Evolutionary conservation across 495 filamentous ascomycete genomes (phyloP).

Genomic region (Neurospora sp.): DNA sequence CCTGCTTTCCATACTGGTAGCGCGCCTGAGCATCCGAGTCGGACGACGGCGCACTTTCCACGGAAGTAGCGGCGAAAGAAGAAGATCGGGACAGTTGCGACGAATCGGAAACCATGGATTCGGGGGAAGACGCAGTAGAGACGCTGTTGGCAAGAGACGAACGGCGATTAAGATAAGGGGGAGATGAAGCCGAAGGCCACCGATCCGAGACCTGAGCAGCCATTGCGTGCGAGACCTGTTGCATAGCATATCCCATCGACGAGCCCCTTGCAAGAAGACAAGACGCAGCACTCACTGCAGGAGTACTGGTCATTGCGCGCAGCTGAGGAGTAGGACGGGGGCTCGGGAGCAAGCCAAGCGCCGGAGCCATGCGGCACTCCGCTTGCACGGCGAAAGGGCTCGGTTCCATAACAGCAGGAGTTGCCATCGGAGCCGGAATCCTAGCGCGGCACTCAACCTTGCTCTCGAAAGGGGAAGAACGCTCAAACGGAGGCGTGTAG

Average conservation of each 20-base stretch:
- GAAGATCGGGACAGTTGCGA: slow-evolving; percentile 66
- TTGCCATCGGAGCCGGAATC: slow-evolving; percentile 24
- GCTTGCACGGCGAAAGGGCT: slow-evolving; percentile 44
- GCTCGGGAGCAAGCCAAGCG: slow-evolving; percentile 62
- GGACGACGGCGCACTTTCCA: slow-evolving; percentile 54
- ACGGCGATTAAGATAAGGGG: slow-evolving; percentile 52
- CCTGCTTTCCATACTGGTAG: slow-evolving; percentile 62
- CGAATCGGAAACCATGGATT: slow-evolving; percentile 82
- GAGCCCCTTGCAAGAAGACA: slow-evolving; percentile 41
- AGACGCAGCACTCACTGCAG: slow-evolving; percentile 72
- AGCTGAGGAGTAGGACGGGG: slow-evolving; percentile 73
- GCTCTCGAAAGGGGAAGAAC: slow-evolving; percentile 15
- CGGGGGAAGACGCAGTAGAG: slow-evolving; percentile 73
- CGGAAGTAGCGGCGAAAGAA: slow-evolving; percentile 63
- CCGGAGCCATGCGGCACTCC: slow-evolving; percentile 35
- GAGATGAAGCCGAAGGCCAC: slow-evolving; percentile 49
- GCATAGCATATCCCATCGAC: slow-evolving; percentile 74
- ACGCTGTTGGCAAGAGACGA: slow-evolving; percentile 68
- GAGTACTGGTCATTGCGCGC: slow-evolving; percentile 59
- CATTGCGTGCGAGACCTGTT: slow-evolving; percentile 55
- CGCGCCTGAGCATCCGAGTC: slow-evolving; percentile 76
- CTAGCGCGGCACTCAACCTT: not conserved
- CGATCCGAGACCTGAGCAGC: slow-evolving; percentile 45
- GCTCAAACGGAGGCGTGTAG: slow-evolving; percentile 18
- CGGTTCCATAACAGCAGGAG: slow-evolving; percentile 54